A percentile compares a stretch with the other conserved stretches of the same genome.
Evolutionary conservation across 176 grass and related monocot species (phyloP).

Genomic region (Musa troglodytarum): DNA sequence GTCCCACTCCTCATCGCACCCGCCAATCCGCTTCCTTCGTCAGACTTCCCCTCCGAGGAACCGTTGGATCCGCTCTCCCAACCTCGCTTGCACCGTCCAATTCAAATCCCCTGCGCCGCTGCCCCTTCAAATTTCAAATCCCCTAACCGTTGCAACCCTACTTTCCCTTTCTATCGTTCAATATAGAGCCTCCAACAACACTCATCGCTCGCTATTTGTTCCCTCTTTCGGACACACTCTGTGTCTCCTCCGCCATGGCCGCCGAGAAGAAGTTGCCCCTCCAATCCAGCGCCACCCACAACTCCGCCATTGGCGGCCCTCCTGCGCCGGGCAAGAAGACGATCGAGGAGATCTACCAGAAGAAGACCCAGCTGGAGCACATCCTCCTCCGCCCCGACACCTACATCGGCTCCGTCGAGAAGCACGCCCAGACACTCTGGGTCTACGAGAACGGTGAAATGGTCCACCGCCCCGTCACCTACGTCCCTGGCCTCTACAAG

Average conservation of each 20-base stretch:
- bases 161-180: no score
- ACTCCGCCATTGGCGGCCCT: slow-evolving; percentile 24
- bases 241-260: slow-evolving; percentile 44
- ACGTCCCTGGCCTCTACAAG: slow-evolving; percentile 94
- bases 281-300: slow-evolving; percentile 62
- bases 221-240: slow-evolving; percentile 25
- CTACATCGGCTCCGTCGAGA: slow-evolving; percentile 76
- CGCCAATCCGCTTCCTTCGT: no score
- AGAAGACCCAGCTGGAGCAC: slow-evolving; percentile 85
- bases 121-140: slow-evolving; percentile 56
- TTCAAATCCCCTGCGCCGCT: neutral
- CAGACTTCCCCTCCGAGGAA: no score
- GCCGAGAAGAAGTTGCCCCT: slow-evolving; percentile 40
- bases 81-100: neutral
- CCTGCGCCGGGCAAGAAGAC: slow-evolving; percentile 27
- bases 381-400: slow-evolving; percentile 88
- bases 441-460: slow-evolving; percentile 59
- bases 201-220: slow-evolving; percentile 9
- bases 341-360: slow-evolving; percentile 90
- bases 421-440: slow-evolving; percentile 62
- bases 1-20: no score
- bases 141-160: slow-evolving; percentile 3
- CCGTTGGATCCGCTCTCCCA: neutral
- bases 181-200: neutral
- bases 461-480: slow-evolving; percentile 43